Evolutionary conservation across 2,329 filamentous ascomycete genomes (phyloP), one percentile per base, ranked within the genome.

Genomic region (Verticillium alfalfae): DNA sequence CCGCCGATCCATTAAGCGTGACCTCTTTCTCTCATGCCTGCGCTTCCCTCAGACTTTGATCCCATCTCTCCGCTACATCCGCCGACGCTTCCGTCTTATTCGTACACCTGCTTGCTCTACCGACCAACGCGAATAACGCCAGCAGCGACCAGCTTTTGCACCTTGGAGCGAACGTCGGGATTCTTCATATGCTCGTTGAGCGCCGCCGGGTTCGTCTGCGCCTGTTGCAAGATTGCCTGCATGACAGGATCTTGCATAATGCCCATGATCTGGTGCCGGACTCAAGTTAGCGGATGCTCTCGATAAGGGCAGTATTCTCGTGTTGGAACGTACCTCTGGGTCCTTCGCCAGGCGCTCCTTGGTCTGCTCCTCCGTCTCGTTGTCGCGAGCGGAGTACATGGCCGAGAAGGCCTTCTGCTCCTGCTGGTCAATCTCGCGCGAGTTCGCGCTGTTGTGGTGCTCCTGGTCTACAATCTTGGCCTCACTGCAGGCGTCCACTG

Each of bases 121-220:
- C 76, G 74, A 36, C 91, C 90, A 67, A 94, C 82, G 54, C 91
- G 87, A 70, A 97, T 97, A 15, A 97, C 93, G 71, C 95, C 93
- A 54, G 94, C 93, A 60, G 92, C 92, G 67, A 97, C 89, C 70
- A 98, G 81, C 80, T 97, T 97, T 82, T 97, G 92, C 66, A 99
- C 90, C 85, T 97, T 97, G 70, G 85, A 85, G 63, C 88, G 84
- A 68, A 99, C 91, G 62, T 83, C 84, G 0, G 92, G 86, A 81
- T 98, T 99, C 81, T 88, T 91, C 91, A 99, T 97, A 78, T 99
- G 96, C 76, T 99, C 94, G 74, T 96, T 90, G 65, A 99, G 85
- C 56, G 95, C 95, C 57, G 90, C 90, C 18, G 95, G 95, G 71
- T 99, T 91, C 61, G 87, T 88, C 83, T 98, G 96, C 56, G 95